phyloP scores from a whole-genome alignment of 2,329 filamentous ascomycete genomes.

The Rhynchosporium agropyri region DNA sequence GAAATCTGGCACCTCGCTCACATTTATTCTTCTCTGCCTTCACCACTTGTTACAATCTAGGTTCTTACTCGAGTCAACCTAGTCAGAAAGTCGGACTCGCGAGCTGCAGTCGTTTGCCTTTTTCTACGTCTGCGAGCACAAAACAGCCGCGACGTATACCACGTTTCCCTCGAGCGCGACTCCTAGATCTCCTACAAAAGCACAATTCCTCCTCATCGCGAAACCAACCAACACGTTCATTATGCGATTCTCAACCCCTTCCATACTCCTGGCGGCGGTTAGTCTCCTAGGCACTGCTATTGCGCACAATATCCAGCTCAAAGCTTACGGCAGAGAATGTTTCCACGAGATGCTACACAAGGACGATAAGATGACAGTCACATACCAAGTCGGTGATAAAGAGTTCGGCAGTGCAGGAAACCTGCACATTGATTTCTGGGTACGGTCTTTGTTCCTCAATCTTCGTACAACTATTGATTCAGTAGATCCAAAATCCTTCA shows the following conservation, averaged over 20 bases:
- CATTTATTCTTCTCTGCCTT: neutral
- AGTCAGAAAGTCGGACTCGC: neutral
- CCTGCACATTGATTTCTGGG: conserved; percentile 97
- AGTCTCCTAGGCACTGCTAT: conserved; percentile 55
- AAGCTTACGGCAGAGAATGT: conserved; percentile 92
- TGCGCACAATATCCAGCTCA: conserved; percentile 95
- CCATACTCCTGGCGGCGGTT: conserved; percentile 38
- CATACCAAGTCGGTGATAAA: conserved; percentile 95
- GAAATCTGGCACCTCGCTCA: conserved; percentile 2
- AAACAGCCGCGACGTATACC: conserved; percentile 6
- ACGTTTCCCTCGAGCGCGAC: conserved; percentile 15
- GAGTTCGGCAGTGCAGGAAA: conserved; percentile 96
- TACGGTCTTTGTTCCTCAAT: conserved; percentile 51
- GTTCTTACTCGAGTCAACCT: too few species aligned
- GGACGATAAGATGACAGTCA: conserved; percentile 98
- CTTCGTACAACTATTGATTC: conserved; percentile 28
- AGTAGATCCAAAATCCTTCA: conserved; percentile 75
- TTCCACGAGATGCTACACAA: conserved; percentile 92
- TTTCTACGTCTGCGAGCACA: conserved; percentile 5
- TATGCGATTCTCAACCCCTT: conserved; percentile 42
- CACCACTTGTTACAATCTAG: neutral
- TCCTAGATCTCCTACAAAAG: conserved; percentile 15
- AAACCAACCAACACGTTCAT: conserved; percentile 17
- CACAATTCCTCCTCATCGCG: conserved; percentile 5
- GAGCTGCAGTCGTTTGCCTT: conserved; percentile 6